These are phyloP conservation scores for Aspergillus pseudotamarii DNA, from an alignment of 2,329 filamentous ascomycete species.

Conservation along the genomic window DNA sequence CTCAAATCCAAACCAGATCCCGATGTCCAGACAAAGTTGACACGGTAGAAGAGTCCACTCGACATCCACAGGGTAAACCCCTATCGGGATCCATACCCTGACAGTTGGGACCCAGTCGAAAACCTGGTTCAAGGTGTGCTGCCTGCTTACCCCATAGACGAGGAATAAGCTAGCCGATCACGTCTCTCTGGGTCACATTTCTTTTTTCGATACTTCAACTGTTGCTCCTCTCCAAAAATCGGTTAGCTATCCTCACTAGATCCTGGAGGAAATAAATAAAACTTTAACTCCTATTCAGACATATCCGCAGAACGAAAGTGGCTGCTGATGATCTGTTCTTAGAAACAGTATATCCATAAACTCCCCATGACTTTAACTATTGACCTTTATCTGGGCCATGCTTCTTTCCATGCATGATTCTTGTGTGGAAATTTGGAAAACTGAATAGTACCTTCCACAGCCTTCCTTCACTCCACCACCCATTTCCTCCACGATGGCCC, in stretches of 20 bases:
- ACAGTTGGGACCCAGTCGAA: not conserved
- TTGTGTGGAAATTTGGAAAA: not conserved
- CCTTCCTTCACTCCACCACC: not conserved
- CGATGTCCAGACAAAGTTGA: not conserved
- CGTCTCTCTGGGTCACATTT: not conserved
- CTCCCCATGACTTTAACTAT: not conserved
- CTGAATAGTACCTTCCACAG: not conserved
- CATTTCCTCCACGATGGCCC: slow-evolving; percentile 6
- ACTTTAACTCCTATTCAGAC: not conserved
- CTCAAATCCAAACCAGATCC: not conserved
- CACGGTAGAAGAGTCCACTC: not conserved
- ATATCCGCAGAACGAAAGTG: not conserved
- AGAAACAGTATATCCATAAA: not conserved
- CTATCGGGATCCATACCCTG: not conserved
- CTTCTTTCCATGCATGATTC: not conserved
- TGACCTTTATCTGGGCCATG: not conserved
- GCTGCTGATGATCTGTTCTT: not conserved
- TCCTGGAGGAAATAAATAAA: not conserved
- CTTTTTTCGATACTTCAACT: not conserved
- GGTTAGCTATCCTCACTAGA: not conserved
- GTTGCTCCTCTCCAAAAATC: not conserved
- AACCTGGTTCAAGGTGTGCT: not conserved
- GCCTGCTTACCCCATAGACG: not conserved
- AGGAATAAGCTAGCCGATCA: not conserved
- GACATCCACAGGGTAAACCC: not conserved